Percentiles rank a stretch among this genome's conserved stretches.
Evolutionary conservation across 2,329 filamentous ascomycete species (phyloP).

Genomic region (Clarireedia homoeocarpa): DNA sequence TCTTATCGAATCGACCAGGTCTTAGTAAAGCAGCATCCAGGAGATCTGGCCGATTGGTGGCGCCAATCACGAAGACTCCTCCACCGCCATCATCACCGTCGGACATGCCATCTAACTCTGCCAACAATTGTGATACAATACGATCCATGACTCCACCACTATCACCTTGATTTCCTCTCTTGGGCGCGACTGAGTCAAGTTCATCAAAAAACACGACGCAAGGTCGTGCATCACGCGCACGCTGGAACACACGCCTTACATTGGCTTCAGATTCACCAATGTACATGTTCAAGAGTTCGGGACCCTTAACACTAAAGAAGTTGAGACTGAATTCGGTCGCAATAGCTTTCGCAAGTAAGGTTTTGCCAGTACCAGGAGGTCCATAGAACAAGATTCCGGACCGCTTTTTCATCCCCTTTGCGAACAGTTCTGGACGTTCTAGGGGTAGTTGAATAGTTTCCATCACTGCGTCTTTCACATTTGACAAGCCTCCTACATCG

Average conservation of each 20-base stretch:
- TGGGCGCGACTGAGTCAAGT: conserved; percentile 86
- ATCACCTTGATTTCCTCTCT: conserved; percentile 93
- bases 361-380: conserved; percentile 86
- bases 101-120: conserved; percentile 96
- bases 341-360: conserved; percentile 85
- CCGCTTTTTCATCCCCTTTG: conserved; percentile 96
- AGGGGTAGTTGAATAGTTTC: conserved; percentile 94
- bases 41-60: conserved; percentile 89
- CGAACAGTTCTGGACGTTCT: conserved; percentile 86
- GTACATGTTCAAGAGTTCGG: conserved; percentile 91
- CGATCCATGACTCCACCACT: conserved; percentile 97
- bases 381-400: conserved; percentile 91
- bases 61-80: conserved; percentile 93
- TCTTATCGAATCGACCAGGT: conserved; percentile 93
- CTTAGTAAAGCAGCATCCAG: conserved; percentile 83
- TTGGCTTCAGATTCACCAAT: conserved; percentile 93
- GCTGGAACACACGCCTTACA: conserved; percentile 80
- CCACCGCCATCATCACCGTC: conserved; percentile 73
- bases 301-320: conserved; percentile 90
- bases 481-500: conserved; percentile 85
- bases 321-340: conserved; percentile 91
- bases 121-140: conserved; percentile 89
- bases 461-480: conserved; percentile 94
- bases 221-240: conserved; percentile 75
- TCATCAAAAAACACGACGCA: conserved; percentile 95